Evolutionary conservation across 2,329 filamentous ascomycete genomes (phyloP).

Genomic region (Talaromyces funiculosus): DNA sequence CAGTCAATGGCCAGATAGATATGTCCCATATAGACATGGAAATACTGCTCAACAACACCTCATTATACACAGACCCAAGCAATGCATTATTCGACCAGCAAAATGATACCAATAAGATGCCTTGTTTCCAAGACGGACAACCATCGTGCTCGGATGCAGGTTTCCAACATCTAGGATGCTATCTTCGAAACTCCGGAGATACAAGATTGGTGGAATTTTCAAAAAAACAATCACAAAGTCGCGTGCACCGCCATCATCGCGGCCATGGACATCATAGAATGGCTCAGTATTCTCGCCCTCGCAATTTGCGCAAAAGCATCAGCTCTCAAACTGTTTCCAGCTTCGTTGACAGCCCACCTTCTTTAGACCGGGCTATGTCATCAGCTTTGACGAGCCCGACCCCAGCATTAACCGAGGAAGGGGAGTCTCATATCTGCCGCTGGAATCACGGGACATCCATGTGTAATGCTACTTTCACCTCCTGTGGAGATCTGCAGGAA

Average conservation of each 20-base stretch:
- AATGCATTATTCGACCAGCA: conserved; percentile 1
- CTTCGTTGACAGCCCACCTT: conserved; percentile 33
- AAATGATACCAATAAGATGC: conserved; percentile 17
- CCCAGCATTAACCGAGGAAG: conserved; percentile 23
- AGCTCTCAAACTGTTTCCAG: conserved; percentile 34
- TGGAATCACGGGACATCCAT: conserved; percentile 27
- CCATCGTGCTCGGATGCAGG: conserved; percentile 29
- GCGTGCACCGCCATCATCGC: conserved; percentile 26
- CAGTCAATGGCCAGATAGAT: conserved; percentile 23
- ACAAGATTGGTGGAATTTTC: conserved; percentile 16
- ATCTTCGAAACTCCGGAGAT: conserved; percentile 24
- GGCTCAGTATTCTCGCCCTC: conserved; percentile 31
- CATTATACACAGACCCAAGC: conserved; percentile 9
- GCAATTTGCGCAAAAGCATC: conserved; percentile 31
- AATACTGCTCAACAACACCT: conserved; percentile 30
- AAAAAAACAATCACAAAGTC: conserved; percentile 22
- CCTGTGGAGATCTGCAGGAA: conserved; percentile 35
- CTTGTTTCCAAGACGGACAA: conserved; percentile 20
- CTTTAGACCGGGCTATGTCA: conserved; percentile 29
- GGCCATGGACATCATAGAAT: conserved; percentile 31
- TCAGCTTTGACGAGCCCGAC: conserved; percentile 35
- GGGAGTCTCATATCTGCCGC: conserved; percentile 34
- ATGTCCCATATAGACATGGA: conserved; percentile 31
- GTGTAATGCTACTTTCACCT: conserved; percentile 33
- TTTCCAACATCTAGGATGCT: conserved; percentile 25